A percentile compares a stretch with the other conserved stretches of the same genome.
Conservation (phyloP, 768 basidiomycete genomes). For the Termitomyces sp. region DNA sequence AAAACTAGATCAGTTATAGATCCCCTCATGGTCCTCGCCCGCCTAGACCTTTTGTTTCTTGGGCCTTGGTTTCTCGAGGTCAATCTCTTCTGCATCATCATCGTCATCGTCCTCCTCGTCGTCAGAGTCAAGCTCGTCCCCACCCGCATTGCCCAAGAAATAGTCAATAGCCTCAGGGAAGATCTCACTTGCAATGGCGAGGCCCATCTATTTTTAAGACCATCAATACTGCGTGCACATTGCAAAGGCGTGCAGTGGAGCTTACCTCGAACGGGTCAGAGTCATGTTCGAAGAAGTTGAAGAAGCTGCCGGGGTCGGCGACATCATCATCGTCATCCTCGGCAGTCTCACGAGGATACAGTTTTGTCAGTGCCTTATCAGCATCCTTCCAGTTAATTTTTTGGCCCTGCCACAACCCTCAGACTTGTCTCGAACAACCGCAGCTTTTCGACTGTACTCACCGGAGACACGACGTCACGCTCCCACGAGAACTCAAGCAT, state of each 20-base stretch:
- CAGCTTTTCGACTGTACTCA: conserved; percentile 30
- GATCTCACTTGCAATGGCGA: conserved; percentile 70
- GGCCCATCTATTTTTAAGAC: conserved; percentile 54
- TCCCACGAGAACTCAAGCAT: conserved; percentile 85
- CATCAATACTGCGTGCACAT: conserved; percentile 25
- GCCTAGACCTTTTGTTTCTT: conserved; percentile 68
- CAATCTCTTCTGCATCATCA: conserved; percentile 83
- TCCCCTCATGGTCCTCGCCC: background rate
- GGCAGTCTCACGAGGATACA: conserved; percentile 65
- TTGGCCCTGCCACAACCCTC: conserved; percentile 40
- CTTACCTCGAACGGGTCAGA: conserved; percentile 65
- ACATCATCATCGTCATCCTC: conserved; percentile 68
- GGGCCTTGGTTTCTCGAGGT: conserved; percentile 77
- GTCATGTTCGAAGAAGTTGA: conserved; percentile 79
- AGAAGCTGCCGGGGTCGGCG: conserved; percentile 75
- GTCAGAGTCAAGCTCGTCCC: conserved; percentile 61
- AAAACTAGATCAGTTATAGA: background rate
- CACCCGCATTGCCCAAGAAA: conserved; percentile 67
- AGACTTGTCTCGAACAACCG: conserved; percentile 10
- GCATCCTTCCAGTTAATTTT: conserved; percentile 84
- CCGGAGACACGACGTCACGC: conserved; percentile 66
- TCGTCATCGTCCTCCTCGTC: conserved; percentile 71
- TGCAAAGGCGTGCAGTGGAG: background rate
- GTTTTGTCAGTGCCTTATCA: conserved; percentile 72
- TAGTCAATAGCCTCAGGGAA: conserved; percentile 82